Evolutionary conservation across 148 eudicot species (phyloP).

Genomic region (Nepenthes mirabilis): DNA sequence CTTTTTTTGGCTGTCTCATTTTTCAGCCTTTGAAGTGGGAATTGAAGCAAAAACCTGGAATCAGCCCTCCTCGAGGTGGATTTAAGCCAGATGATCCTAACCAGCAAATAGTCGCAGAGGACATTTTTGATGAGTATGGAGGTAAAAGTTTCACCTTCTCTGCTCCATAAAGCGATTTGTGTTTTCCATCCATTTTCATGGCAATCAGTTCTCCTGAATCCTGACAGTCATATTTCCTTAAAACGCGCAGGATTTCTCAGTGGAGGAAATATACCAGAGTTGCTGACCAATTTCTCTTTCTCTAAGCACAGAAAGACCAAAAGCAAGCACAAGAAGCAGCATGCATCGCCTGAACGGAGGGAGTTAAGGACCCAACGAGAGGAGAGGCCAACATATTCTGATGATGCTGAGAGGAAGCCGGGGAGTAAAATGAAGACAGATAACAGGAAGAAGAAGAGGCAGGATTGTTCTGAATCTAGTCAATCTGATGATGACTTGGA

Average conservation of each 20-base stretch:
- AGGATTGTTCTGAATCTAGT: constrained; percentile 5
- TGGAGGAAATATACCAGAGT: constrained; percentile 47
- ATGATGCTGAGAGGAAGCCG: constrained; percentile 19
- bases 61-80: constrained; percentile 97
- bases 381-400: background rate
- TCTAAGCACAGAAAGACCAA: constrained; percentile 39
- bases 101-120: constrained; percentile 98
- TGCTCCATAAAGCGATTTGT: background rate
- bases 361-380: constrained; percentile 8
- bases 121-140: constrained; percentile 98
- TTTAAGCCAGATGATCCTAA: constrained; percentile 83
- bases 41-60: constrained; percentile 90
- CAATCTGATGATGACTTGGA: background rate
- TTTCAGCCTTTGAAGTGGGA: constrained; percentile 96
- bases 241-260: constrained; percentile 62
- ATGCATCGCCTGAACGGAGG: constrained; percentile 8
- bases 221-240: constrained; percentile 4
- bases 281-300: constrained; percentile 49
- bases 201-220: background rate
- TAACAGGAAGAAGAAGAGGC: constrained; percentile 16
- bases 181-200: background rate
- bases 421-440: constrained; percentile 18
- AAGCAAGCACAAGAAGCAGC: constrained; percentile 28
- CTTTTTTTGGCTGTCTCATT: background rate
- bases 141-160: constrained; percentile 28